Conservation (phyloP, 2,329 filamentous ascomycete genomes). For the Cercospora citrullina region DNA sequence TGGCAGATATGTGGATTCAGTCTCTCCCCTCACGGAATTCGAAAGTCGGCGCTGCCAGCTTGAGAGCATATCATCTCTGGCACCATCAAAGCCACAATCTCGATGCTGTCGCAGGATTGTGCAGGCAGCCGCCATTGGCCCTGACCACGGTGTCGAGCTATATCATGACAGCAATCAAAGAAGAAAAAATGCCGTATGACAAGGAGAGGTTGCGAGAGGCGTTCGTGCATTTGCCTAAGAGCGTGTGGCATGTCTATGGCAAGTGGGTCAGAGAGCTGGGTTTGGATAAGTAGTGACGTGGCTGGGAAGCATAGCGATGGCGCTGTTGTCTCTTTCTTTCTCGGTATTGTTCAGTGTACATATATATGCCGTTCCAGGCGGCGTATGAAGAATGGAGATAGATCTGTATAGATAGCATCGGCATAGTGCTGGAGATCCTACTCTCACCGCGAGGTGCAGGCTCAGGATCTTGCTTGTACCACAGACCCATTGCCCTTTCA, state of each 20-base stretch:
- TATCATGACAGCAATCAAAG: slow-evolving; percentile 57
- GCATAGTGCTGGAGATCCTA: background rate
- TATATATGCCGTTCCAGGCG: background rate
- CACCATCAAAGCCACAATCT: slow-evolving; percentile 55
- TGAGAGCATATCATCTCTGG: slow-evolving; percentile 66
- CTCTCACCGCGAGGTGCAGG: background rate
- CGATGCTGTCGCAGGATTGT: slow-evolving; percentile 53
- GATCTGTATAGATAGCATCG: background rate
- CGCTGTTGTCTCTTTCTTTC: background rate
- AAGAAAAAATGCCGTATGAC: slow-evolving; percentile 55
- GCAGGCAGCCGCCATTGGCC: slow-evolving; percentile 63
- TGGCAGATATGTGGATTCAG: slow-evolving; percentile 17
- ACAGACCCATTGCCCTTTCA: background rate
- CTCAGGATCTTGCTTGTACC: background rate
- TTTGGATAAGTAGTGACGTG: slow-evolving; percentile 6
- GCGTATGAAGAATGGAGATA: background rate
- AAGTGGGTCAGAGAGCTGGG: slow-evolving; percentile 9
- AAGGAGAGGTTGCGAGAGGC: slow-evolving; percentile 29
- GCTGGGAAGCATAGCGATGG: slow-evolving; percentile 3
- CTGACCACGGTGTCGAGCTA: slow-evolving; percentile 58
- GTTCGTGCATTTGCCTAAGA: slow-evolving; percentile 30
- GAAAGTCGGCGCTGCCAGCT: slow-evolving; percentile 11
- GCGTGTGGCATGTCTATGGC: slow-evolving; percentile 21
- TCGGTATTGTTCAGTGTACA: background rate
- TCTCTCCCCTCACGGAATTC: slow-evolving; percentile 8